Percentiles rank a stretch among this genome's conserved stretches.
phyloP scores from a whole-genome alignment of 176 grass and related monocot species.

The Oryza meridionalis region DNA sequence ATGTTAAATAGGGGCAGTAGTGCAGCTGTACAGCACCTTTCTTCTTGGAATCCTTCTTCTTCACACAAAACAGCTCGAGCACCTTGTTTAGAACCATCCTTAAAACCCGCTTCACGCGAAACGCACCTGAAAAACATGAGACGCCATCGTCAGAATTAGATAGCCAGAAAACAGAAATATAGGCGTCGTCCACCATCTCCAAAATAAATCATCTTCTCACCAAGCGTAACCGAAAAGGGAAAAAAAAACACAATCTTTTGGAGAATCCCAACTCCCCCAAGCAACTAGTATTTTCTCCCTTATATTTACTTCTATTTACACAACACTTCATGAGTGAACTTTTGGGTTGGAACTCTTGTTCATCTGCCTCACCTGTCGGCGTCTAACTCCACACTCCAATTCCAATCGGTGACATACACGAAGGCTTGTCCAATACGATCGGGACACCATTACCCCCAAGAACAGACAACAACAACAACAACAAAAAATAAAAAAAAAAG shows the following conservation, averaged over 20 bases:
- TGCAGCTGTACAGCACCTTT: slow-evolving; percentile 35
- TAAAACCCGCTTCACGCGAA: not conserved
- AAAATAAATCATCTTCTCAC: slow-evolving; percentile 13
- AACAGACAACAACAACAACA: not conserved
- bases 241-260: not conserved
- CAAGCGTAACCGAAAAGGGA: not conserved
- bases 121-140: slow-evolving; percentile 29
- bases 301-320: not conserved
- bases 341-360: not conserved
- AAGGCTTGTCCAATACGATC: slow-evolving; percentile 8
- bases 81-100: slow-evolving; percentile 51
- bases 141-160: slow-evolving; percentile 9
- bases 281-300: slow-evolving; percentile 4
- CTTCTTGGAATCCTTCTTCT: slow-evolving; percentile 53
- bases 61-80: slow-evolving; percentile 47
- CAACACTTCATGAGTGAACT: not conserved
- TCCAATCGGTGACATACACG: slow-evolving; percentile 34
- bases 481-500: not conserved
- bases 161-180: not conserved
- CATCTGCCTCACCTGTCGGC: not conserved
- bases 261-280: slow-evolving; percentile 41
- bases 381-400: not conserved
- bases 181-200: not conserved
- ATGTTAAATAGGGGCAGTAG: not conserved
- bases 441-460: slow-evolving; percentile 22